Evolutionary conservation across 495 filamentous ascomycete species (phyloP), one percentile per base, ranked within the genome.

Genomic region (Xylaria scruposa): DNA sequence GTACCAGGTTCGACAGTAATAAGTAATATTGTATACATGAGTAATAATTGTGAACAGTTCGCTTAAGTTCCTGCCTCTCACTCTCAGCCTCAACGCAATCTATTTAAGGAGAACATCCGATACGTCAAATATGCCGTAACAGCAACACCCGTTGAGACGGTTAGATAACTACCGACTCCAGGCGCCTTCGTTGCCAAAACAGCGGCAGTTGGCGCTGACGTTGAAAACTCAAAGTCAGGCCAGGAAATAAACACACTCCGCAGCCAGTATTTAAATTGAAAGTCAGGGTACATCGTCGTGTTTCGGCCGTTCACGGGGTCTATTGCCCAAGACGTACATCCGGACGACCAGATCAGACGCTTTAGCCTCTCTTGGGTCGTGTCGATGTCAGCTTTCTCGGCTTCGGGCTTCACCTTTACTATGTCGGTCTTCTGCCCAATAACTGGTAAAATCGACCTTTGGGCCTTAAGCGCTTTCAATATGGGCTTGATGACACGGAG

Each of bases 401-500:
- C 87, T 33, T 85, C 75, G 19, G 72, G 72, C 61, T 83, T 88
- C 17, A 75, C 36, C 29, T 69, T 60, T 12, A 78, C 76, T 15
- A 69, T 29, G n/a, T 72, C 71, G 6, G 67, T 36, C 15, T 68
- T 68, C 53, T 36, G 38, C 12, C 53, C 40, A 13, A 68, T 46
- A 2, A 47, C 56, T n/a, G 53, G 75, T 62, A 54, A 86, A 74
- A 26, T 86, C 82, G 5, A 87, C 79, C 6, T 75, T 60, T 15
- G 68, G 54, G 2, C 78, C 82, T 26, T 85, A 74, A 4, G 85
- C 3, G 65, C 86, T 13, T 81, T 73, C 24, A 89, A 70, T 17
- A 90, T 80, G 1, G 83, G 85, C 72, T 84, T 84, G 29, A 89
- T 83, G 56, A 87, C 82, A 7, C 85, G 85, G 31, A 90, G 77